A percentile compares a stretch with the other conserved stretches of the same genome.
phyloP scores from a whole-genome alignment of 768 basidiomycete species.

The Lactifluus echinatus region DNA sequence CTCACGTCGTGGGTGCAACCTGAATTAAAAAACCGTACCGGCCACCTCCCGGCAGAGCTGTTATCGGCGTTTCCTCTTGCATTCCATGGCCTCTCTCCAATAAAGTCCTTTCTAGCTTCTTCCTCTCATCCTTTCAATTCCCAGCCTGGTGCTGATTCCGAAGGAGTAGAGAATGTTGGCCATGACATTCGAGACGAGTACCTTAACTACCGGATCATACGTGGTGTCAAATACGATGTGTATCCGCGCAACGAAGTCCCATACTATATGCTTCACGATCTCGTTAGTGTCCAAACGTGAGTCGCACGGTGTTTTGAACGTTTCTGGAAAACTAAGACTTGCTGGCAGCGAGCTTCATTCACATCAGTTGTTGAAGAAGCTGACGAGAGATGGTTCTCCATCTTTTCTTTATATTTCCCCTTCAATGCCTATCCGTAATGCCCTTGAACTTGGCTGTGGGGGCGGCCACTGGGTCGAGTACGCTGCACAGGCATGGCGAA shows the following conservation, averaged over 20 bases:
- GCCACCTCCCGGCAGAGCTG: background rate
- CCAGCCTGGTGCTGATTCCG: background rate
- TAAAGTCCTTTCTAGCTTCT: slow-evolving; percentile 4
- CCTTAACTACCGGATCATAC: background rate
- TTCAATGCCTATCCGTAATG: slow-evolving; percentile 40
- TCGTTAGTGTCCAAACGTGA: slow-evolving; percentile 3
- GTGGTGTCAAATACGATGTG: background rate
- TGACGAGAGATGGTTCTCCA: slow-evolving; percentile 45
- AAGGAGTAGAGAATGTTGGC: background rate
- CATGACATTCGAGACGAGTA: background rate
- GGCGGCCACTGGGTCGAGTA: slow-evolving; percentile 58
- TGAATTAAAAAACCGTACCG: background rate
- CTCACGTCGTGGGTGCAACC: background rate
- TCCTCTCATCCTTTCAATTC: background rate
- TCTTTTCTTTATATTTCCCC: slow-evolving; percentile 47
- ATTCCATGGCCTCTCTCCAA: slow-evolving; percentile 2
- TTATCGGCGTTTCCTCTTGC: background rate
- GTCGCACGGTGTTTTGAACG: background rate
- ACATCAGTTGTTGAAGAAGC: slow-evolving; percentile 40
- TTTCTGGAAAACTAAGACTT: slow-evolving; percentile 15
- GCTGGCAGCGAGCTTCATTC: slow-evolving; percentile 50
- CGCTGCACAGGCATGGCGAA: slow-evolving; percentile 55
- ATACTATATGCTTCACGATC: slow-evolving; percentile 6
- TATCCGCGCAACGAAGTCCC: slow-evolving; percentile 7
- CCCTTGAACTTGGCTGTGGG: slow-evolving; percentile 75